Evolutionary conservation across 108 stramenopile genomes (phyloP).

Genomic region (Skeletonema menzelii): DNA sequence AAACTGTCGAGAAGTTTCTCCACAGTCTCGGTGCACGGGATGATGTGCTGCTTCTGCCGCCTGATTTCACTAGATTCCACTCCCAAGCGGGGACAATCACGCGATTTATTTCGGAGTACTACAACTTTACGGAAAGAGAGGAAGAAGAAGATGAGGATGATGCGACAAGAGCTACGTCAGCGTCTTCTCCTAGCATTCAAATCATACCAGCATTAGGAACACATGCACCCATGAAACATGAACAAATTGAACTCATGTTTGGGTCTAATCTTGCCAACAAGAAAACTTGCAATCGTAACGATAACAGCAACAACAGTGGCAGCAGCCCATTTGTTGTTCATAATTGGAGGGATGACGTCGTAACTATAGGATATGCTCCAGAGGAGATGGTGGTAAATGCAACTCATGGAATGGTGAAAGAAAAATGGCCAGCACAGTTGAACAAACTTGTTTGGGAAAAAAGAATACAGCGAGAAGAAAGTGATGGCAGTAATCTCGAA

Average conservation of each 20-base stretch:
- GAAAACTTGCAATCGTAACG: neutral
- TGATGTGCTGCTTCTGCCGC: slow-evolving; percentile 88
- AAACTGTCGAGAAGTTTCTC: slow-evolving; percentile 51
- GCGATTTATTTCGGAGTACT: slow-evolving; percentile 81
- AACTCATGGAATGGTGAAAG: slow-evolving; percentile 61
- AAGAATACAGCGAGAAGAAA: slow-evolving; percentile 20
- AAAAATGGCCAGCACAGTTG: slow-evolving; percentile 93
- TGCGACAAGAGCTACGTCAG: neutral
- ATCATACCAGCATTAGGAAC: slow-evolving; percentile 94
- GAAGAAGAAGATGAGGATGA: neutral
- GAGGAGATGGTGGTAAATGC: slow-evolving; percentile 75
- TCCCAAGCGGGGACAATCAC: slow-evolving; percentile 89
- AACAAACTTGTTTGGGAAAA: slow-evolving; percentile 92
- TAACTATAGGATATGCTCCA: slow-evolving; percentile 91
- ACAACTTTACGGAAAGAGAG: slow-evolving; percentile 54
- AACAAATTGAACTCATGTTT: slow-evolving; percentile 86
- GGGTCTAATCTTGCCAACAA: slow-evolving; percentile 54
- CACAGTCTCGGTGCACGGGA: slow-evolving; percentile 58
- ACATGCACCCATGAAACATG: slow-evolving; percentile 89
- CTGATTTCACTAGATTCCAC: slow-evolving; percentile 92
- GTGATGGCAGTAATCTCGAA: slow-evolving; percentile 3
- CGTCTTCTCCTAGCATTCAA: slow-evolving; percentile 35
- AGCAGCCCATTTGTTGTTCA: slow-evolving; percentile 81
- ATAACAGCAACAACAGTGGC: slow-evolving; percentile 21
- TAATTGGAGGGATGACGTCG: slow-evolving; percentile 95